These are phyloP conservation scores for Penicillium malachiteum DNA, from an alignment of 495 filamentous ascomycete genomes.

Conservation along the genomic window DNA sequence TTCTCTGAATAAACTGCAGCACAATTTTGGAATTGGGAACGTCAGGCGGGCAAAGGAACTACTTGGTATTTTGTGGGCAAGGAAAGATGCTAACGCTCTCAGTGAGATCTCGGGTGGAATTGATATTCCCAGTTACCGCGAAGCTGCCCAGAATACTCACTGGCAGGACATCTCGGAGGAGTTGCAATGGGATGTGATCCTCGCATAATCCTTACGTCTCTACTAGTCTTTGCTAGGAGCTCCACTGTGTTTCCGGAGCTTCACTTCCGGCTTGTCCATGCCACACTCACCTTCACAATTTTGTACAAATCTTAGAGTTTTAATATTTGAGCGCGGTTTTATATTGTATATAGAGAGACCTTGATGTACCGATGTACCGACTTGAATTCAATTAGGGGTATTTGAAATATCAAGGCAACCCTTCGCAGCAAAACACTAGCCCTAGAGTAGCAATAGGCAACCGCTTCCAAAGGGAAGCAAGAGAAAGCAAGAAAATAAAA, in stretches of 20 bases:
- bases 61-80: slow-evolving; percentile 34
- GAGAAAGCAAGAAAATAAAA: not conserved
- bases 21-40: slow-evolving; percentile 47
- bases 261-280: no score
- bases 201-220: slow-evolving; percentile 23
- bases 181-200: slow-evolving; percentile 43
- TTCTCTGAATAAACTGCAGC: slow-evolving; percentile 32
- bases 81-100: slow-evolving; percentile 15
- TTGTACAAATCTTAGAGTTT: not conserved
- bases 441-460: not conserved
- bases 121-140: no score
- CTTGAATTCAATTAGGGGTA: not conserved
- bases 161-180: slow-evolving; percentile 44
- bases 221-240: no score
- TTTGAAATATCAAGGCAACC: not conserved
- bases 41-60: slow-evolving; percentile 42
- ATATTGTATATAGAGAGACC: not conserved
- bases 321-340: not conserved
- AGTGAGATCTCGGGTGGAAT: not conserved
- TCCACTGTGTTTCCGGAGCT: no score
- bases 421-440: not conserved
- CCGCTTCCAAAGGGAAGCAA: not conserved
- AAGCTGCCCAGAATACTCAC: slow-evolving; percentile 17
- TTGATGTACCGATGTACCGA: not conserved
- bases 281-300: no score